These are phyloP conservation scores for Sicyos edulis DNA, from an alignment of 306 rosid species.

Conservation along the genomic window DNA sequence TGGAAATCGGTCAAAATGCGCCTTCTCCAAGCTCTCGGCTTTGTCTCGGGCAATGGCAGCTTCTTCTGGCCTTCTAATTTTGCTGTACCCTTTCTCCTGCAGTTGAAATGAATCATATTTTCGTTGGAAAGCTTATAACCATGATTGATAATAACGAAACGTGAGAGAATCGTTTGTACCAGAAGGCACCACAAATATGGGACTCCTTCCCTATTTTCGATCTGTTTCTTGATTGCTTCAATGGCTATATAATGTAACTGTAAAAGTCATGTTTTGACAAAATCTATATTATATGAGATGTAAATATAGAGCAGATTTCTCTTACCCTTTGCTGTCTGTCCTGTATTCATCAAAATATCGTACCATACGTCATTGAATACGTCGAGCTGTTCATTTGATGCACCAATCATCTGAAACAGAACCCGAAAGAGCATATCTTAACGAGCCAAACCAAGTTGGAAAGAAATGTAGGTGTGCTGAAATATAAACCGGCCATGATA, in stretches of 20 bases:
- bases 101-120: not conserved
- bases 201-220: slow-evolving; percentile 50
- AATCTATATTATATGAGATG: slow-evolving; percentile 5
- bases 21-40: slow-evolving; percentile 54
- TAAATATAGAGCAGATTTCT: not conserved
- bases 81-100: slow-evolving; percentile 67
- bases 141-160: not conserved
- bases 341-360: slow-evolving; percentile 49
- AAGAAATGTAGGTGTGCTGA: not conserved
- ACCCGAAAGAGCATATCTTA: not conserved
- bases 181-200: slow-evolving; percentile 71
- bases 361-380: slow-evolving; percentile 85
- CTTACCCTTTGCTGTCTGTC: slow-evolving; percentile 55
- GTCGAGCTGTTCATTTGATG: slow-evolving; percentile 82
- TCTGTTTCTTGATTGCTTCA: slow-evolving; percentile 48
- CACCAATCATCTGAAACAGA: slow-evolving; percentile 60
- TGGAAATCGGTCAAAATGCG: slow-evolving; percentile 40
- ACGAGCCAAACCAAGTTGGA: not conserved
- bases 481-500: not conserved
- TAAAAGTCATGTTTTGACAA: slow-evolving; percentile 19
- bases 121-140: not conserved
- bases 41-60: slow-evolving; percentile 43
- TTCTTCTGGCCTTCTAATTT: slow-evolving; percentile 45
- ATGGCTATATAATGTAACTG: slow-evolving; percentile 36
- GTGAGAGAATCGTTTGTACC: slow-evolving; percentile 33